These are phyloP conservation scores for Suhomyces canberraensis DNA, from an alignment of 805 yeast genomes.

Conservation along the genomic window DNA sequence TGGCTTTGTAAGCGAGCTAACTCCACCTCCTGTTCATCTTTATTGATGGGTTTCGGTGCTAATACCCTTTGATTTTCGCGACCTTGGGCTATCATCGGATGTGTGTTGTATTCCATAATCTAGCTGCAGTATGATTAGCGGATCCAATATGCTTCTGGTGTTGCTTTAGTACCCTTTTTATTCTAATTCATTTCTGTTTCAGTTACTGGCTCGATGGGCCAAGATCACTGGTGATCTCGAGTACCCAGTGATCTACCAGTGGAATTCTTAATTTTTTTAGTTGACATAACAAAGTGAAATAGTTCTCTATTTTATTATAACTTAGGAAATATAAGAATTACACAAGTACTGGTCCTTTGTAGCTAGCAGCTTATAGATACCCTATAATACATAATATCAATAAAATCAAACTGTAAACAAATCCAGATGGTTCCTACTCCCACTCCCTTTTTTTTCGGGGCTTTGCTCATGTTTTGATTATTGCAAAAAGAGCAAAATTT, in stretches of 20 bases:
- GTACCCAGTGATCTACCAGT: background rate
- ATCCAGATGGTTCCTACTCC: too few relatives aligned
- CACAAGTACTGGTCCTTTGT: background rate
- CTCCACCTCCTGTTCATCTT: background rate
- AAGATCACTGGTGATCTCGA: conserved; percentile 1
- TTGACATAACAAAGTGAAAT: background rate
- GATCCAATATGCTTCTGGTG: background rate
- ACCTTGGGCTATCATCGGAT: too few relatives aligned
- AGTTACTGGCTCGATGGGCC: background rate
- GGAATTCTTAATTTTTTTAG: conserved; percentile 1
- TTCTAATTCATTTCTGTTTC: conserved; percentile 3
- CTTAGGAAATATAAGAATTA: conserved; percentile 1
- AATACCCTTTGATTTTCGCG: background rate
- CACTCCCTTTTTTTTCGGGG: too few relatives aligned
- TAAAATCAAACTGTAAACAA: too few relatives aligned
- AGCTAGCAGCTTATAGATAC: background rate
- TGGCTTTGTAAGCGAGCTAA: conserved; percentile 26
- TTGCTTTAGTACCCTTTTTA: conserved; percentile 1
- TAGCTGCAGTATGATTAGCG: background rate
- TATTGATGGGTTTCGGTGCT: background rate
- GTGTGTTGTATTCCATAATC: too few relatives aligned
- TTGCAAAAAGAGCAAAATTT: too few relatives aligned
- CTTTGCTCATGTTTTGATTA: too few relatives aligned
- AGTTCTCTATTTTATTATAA: conserved; percentile 1
- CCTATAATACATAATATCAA: too few relatives aligned